phyloP scores from a whole-genome alignment of 306 rosid species.

The Oemleria cerasiformis region DNA sequence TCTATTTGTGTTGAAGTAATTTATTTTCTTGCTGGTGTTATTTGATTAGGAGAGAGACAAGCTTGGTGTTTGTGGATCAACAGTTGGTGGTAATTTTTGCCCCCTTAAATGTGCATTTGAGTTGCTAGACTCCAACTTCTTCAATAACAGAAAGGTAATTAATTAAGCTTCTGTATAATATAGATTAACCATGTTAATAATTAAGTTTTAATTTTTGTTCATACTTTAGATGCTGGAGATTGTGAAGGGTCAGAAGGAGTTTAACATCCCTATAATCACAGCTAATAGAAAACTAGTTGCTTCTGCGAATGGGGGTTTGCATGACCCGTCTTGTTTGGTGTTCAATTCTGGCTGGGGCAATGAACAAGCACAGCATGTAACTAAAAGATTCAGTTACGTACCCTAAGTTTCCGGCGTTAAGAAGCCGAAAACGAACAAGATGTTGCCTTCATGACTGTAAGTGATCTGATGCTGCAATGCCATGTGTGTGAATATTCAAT shows the following conservation, averaged over 20 bases:
- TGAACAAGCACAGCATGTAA: constrained; percentile 12
- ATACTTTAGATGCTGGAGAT: constrained; percentile 46
- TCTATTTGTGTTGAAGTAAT: too few relatives aligned
- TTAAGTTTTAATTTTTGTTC: too few relatives aligned
- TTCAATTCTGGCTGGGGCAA: constrained; percentile 57
- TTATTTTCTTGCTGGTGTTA: not conserved
- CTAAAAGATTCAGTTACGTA: constrained; percentile 42
- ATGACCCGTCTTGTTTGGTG: constrained; percentile 53
- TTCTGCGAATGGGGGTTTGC: constrained; percentile 59
- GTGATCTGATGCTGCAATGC: constrained; percentile 13
- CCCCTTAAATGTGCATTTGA: constrained; percentile 43
- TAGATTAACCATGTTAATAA: too few relatives aligned
- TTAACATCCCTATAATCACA: constrained; percentile 51
- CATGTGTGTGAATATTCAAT: too few relatives aligned
- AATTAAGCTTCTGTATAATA: not conserved
- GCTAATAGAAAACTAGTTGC: constrained; percentile 61
- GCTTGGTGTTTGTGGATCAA: constrained; percentile 20
- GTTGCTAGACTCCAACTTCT: constrained; percentile 63
- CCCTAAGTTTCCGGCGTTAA: constrained; percentile 34
- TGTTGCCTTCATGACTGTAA: constrained; percentile 67
- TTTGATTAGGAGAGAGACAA: constrained; percentile 46
- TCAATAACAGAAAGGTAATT: constrained; percentile 47
- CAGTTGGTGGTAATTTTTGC: constrained; percentile 19
- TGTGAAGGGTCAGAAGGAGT: constrained; percentile 42
- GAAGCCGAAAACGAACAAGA: constrained; percentile 66